Percentiles rank a stretch among this genome's conserved stretches.
Evolutionary conservation across 2,329 filamentous ascomycete species (phyloP).

Genomic region (Periconia sp.): DNA sequence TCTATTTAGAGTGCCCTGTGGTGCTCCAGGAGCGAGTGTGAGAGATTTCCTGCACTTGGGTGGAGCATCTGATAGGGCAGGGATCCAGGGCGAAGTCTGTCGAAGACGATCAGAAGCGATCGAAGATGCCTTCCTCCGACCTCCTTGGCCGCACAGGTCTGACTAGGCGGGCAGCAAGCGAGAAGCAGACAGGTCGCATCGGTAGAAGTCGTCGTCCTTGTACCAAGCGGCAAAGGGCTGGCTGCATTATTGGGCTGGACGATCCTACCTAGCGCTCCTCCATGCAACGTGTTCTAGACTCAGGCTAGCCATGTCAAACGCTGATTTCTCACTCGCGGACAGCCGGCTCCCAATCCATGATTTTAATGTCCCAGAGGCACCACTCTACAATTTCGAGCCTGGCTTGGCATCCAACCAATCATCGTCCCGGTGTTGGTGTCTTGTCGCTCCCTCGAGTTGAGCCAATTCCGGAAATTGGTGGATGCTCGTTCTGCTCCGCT

Average conservation of each 20-base stretch:
- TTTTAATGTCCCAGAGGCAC: constrained; percentile 23
- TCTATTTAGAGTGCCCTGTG: constrained; percentile 5
- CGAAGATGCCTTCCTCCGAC: constrained; percentile 16
- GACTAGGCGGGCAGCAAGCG: constrained; percentile 16
- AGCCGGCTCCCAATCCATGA: constrained; percentile 30
- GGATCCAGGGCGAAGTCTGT: constrained; percentile 3
- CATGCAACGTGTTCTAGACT: constrained; percentile 42
- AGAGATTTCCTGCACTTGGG: neutral
- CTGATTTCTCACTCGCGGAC: constrained; percentile 32
- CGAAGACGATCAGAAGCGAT: constrained; percentile 6
- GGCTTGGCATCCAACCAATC: constrained; percentile 16
- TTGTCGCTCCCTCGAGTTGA: constrained; percentile 4
- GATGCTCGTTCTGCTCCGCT: constrained; percentile 8
- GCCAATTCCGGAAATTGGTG: constrained; percentile 19
- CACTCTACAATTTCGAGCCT: constrained; percentile 13
- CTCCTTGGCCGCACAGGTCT: constrained; percentile 16
- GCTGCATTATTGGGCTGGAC: constrained; percentile 26
- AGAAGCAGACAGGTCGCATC: constrained; percentile 21
- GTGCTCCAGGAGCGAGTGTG: constrained; percentile 1
- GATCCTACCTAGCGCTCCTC: constrained; percentile 31
- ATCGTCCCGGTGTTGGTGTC: constrained; percentile 2
- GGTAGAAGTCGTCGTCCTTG: constrained; percentile 18
- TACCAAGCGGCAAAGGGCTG: constrained; percentile 16
- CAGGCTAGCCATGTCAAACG: constrained; percentile 30
- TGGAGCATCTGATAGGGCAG: neutral